A percentile compares a stretch with the other conserved stretches of the same genome.
These are phyloP conservation scores for Albugo laibachii DNA, from an alignment of 352 stramenopile genomes.

Conservation along the genomic window DNA sequence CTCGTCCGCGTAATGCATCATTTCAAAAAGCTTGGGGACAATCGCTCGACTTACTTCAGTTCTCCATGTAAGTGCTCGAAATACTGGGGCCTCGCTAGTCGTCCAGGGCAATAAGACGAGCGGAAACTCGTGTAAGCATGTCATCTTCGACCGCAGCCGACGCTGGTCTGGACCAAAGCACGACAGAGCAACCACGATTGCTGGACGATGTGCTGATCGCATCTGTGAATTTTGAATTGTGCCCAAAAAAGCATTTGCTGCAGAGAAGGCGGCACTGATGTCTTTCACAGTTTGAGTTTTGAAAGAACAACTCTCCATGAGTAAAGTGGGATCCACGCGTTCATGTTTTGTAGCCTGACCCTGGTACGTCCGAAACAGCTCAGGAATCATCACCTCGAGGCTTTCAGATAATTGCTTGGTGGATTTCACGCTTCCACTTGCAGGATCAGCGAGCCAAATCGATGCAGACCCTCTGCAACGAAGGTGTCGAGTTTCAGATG, in stretches of 20 bases:
- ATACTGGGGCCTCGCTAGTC: conserved; percentile 50
- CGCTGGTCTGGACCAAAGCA: conserved; percentile 28
- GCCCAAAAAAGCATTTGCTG: conserved; percentile 74
- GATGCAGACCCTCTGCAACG: too few relatives aligned
- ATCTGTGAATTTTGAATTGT: conserved; percentile 12
- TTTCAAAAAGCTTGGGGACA: conserved; percentile 50
- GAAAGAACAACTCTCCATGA: conserved; percentile 31
- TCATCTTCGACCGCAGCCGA: conserved; percentile 57
- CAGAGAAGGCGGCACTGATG: conserved; percentile 55
- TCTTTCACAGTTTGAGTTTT: conserved; percentile 59
- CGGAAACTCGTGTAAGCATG: conserved; percentile 84
- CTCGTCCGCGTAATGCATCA: conserved; percentile 82
- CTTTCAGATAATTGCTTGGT: too few relatives aligned
- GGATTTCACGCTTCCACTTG: too few relatives aligned
- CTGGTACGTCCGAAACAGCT: conserved; percentile 17
- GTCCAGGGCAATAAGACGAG: conserved; percentile 70
- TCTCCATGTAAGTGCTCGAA: conserved; percentile 90
- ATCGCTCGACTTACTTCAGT: conserved; percentile 59
- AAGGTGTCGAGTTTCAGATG: too few relatives aligned
- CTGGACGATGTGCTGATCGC: conserved; percentile 16
- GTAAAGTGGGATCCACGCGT: conserved; percentile 4
- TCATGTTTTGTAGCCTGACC: conserved; percentile 16
- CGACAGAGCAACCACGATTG: conserved; percentile 79
- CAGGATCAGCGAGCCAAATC: too few relatives aligned
- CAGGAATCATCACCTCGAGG: conserved; percentile 11